Base-by-base conservation (phyloP, 257 asterid species). In the Nemophila menziesii region DNA sequence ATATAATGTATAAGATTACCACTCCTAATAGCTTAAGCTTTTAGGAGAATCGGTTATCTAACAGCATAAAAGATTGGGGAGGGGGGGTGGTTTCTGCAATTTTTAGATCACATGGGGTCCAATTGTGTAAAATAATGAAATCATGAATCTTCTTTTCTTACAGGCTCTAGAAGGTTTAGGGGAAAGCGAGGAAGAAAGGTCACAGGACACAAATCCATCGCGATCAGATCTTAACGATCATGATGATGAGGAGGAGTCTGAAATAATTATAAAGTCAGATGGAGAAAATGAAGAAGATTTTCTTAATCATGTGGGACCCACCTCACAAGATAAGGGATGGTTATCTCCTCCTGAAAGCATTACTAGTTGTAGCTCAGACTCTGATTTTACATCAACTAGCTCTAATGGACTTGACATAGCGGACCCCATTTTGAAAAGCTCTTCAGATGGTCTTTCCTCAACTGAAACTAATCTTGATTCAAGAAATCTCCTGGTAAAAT, bases 131-230 rank as follows among this genome's bases (percentile, higher is more conserved):
- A 58, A 22, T 12, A 46, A 46, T 11, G 43, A 14, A 24, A 34
- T 26, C 6, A 46, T 11, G 22, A 39, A 52, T 4, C 54, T 39
- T 19, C 52, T 16, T 39, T 20, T 39, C 48, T 66, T 68, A 22
- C 60, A 90, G 98, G 98, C 96, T 69, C 93, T 90, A 60, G 98
- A 85, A 68, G 98, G 98, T 33, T 71, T 90, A 57, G 96, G 98
- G 43, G 98, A 81, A 48, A 74, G 90, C 72, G 76, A 84, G 67
- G 92, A 81, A 61, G 77, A 59, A 58, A 64, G 70, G 49, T 72
- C 94, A 18, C 73, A 74, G 60, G 92, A 77, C 37, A 70, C 67
- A 55, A 75, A 74, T 64, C 63, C 84, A 20, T 55, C 68, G 53
- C 66, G 78, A 62, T 60, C 62, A 44, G 86, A 70, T 58, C 69